Conservation (phyloP, 805 yeast genomes). For the Candida nanaspora region DNA sequence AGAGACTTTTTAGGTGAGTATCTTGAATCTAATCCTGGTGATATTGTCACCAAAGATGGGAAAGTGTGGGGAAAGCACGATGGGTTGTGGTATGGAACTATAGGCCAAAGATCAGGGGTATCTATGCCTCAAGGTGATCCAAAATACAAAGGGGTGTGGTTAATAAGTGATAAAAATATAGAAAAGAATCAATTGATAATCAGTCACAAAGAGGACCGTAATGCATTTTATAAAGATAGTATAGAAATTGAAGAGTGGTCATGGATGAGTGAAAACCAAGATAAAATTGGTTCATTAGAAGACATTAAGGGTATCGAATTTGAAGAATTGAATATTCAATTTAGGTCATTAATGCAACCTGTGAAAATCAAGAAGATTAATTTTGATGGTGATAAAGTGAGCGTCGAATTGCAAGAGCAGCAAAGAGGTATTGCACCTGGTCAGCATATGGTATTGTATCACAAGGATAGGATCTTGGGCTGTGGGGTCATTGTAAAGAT, state of each 20-base stretch:
- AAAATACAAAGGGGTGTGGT: conserved; percentile 73
- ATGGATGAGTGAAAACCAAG: conserved; percentile 33
- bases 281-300: neutral
- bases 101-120: conserved; percentile 78
- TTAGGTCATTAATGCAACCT: conserved; percentile 67
- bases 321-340: conserved; percentile 44
- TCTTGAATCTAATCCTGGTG: conserved; percentile 66
- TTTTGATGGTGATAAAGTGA: conserved; percentile 11
- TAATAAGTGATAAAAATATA: conserved; percentile 62
- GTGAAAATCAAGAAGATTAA: conserved; percentile 18
- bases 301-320: conserved; percentile 5
- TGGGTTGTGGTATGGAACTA: conserved; percentile 93
- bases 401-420: conserved; percentile 33
- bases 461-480: conserved; percentile 62
- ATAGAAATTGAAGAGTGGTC: conserved; percentile 39
- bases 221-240: conserved; percentile 40
- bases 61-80: conserved; percentile 70
- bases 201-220: conserved; percentile 61
- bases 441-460: conserved; percentile 72
- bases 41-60: conserved; percentile 72
- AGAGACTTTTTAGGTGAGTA: conserved; percentile 69
- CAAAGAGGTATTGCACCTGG: conserved; percentile 86
- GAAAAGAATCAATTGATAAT: conserved; percentile 70
- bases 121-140: conserved; percentile 90
- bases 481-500: conserved; percentile 34